Base-by-base conservation (phyloP, 148 eudicot species). In the Rhododendron mucronatum region DNA sequence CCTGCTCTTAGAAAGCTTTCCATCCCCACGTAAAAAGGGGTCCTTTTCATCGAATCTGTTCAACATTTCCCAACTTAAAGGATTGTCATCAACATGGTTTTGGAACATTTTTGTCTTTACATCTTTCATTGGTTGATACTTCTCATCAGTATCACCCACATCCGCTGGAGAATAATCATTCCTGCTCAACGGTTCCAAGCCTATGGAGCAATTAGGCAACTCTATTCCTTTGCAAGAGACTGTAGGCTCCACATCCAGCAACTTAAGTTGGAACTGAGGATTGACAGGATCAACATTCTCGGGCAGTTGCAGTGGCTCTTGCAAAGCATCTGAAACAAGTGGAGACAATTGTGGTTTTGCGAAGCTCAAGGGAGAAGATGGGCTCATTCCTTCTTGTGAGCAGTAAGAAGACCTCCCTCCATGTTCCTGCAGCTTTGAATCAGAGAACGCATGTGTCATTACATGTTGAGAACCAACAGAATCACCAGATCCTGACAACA, bases 351-450 rank as follows among this genome's bases (percentile, higher is more conserved):
- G 87, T 50, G 90, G 88, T 84, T 86, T 87, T 78, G 80, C 83
- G 73, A 89, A 89, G 87, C 88, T 89, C 81, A 90, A 87, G 35
- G 90, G 87, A 59, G 92, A 89, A 87, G 91, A 90, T 51, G 93
- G 89, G 85, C 87, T 86, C 76, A 86, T 48, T 55, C 91, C 91
- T 80, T 95, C 96, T 80, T 91, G 95, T 7, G 92, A 93, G 77
- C 93, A 90, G 83, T 50, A 50, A 50, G 20, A 55, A 28, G 63
- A 50, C 82, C 41, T 50, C 20, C 81, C 33, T 45, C 82, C 82
- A 50, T 5, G 41, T 50, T 80, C 82, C 41, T 80, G 82, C 35
- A 80, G 82, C 82, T 80, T 80, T 80, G 82, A 50, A 28, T 80
- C 82, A 48, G 82, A 80, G 39, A 80, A 50, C n/a, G 39, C 61